phyloP scores from a whole-genome alignment of 2,329 filamentous ascomycete species.

The Phialophora macrospora region DNA sequence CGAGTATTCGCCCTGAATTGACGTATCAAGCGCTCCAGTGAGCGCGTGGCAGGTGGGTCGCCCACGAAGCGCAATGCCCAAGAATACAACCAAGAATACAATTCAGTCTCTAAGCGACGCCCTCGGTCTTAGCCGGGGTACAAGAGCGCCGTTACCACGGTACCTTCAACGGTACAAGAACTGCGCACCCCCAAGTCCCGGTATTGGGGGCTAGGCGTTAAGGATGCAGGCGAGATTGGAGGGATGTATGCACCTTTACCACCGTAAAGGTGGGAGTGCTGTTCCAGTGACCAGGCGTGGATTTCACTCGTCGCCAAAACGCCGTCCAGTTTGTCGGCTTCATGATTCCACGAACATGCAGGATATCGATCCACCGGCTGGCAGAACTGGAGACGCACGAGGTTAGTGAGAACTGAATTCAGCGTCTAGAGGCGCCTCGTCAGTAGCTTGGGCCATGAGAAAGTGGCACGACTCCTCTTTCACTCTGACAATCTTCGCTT shows the following conservation, averaged over 20 bases:
- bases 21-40: constrained; percentile 28
- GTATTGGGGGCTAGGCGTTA: constrained; percentile 14
- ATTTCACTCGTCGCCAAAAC: constrained; percentile 28
- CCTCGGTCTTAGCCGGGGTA: too few relatives aligned
- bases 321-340: constrained; percentile 19
- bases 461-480: not conserved
- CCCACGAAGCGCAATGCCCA: constrained; percentile 8
- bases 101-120: constrained; percentile 4
- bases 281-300: not conserved
- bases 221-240: constrained; percentile 14
- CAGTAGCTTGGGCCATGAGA: not conserved
- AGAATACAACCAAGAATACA: constrained; percentile 16
- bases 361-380: not conserved
- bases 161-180: not conserved
- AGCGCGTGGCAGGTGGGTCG: constrained; percentile 24
- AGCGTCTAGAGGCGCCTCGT: constrained; percentile 5
- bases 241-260: not conserved
- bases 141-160: not conserved
- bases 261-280: not conserved
- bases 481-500: not conserved
- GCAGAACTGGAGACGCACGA: not conserved
- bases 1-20: constrained; percentile 16
- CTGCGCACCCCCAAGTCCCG: not conserved
- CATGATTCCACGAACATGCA: constrained; percentile 6
- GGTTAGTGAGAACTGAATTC: not conserved